Conservation (phyloP, 140 eudicot species). For the Bidens hawaiensis region DNA sequence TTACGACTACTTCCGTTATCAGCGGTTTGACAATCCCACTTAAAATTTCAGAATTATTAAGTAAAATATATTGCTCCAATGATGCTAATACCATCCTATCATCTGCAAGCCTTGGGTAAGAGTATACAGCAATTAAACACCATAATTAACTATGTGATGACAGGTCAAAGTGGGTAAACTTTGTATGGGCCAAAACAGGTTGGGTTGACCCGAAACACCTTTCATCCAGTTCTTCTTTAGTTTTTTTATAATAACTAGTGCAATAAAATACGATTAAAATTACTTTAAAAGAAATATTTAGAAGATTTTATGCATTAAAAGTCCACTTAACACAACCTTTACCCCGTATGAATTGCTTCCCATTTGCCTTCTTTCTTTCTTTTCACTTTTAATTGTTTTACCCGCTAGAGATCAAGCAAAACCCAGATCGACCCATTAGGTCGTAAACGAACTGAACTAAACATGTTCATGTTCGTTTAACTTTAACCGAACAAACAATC, state of each 20-base stretch:
- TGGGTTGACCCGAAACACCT: neutral
- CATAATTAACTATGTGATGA: neutral
- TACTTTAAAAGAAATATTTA: neutral
- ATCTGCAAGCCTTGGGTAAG: constrained; percentile 73
- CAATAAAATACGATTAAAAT: neutral
- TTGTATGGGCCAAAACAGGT: neutral
- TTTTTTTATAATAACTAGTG: neutral
- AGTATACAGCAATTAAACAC: constrained; percentile 19
- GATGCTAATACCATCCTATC: constrained; percentile 85
- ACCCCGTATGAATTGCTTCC: neutral
- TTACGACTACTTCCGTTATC: constrained; percentile 37
- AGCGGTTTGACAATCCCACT: constrained; percentile 39
- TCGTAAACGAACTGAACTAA: too few relatives aligned
- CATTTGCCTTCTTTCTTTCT: neutral
- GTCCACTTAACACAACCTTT: neutral
- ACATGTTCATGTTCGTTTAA: too few relatives aligned
- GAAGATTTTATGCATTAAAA: neutral
- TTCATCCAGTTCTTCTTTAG: too few relatives aligned
- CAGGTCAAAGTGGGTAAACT: neutral
- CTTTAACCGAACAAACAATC: too few relatives aligned
- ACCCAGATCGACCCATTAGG: neutral
- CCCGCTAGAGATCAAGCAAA: neutral
- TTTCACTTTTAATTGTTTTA: neutral
- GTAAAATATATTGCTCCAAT: constrained; percentile 83
- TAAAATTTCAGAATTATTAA: constrained; percentile 49